Evolutionary conservation across 1,284 basidiomycete genomes (phyloP), one percentile per base, ranked within the genome.

Genomic region (Marasmius fiardii): DNA sequence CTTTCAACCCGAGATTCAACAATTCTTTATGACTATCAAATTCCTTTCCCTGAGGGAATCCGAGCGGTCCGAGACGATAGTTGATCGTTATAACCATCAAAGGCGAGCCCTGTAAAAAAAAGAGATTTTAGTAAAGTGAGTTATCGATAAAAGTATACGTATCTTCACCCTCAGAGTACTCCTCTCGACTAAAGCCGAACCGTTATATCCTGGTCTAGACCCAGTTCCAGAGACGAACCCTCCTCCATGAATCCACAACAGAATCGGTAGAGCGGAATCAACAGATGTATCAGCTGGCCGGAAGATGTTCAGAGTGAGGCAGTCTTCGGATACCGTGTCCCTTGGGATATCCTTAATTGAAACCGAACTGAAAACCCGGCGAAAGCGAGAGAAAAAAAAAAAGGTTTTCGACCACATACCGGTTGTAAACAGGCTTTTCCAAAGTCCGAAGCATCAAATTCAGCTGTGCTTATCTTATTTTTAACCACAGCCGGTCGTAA

Each of bases 21-120:
- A 47, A 10, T 6, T 47, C 44, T 16, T 26, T 21, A 12, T 55
- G 49, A 10, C 43, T 11, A 7, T 56, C 61, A 16, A 70, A 71
- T 52, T 72, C 72, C 2, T 59, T 43, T 2, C 71, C 72, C 54
- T 68, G 68, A 1, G 71, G 71, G 53, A 74, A 52, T 18, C 51
- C 51, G n/a, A 52, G 26, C 7, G 51, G 51, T 31, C 51, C 51
- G 16, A 57, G 18, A n/a, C 55, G 55, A 34, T 57, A 57, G 20
- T 57, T 57, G 37, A 53, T 49, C 10, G 74, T 79, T 43, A 84
- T 80, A 47, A 80, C 79, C n/a, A 85, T 71, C 23, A 84, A 61
- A n/a, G 79, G 79, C 3, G 76, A 80, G 33, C 74, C 76, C 75
- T 79, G 53, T 2, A 16, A 24, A n/a, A n/a, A n/a, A n/a, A n/a